Percentiles rank a stretch among this genome's conserved stretches.
Evolutionary conservation across 768 basidiomycete species (phyloP).

Genomic region (Termitomyces sp.): DNA sequence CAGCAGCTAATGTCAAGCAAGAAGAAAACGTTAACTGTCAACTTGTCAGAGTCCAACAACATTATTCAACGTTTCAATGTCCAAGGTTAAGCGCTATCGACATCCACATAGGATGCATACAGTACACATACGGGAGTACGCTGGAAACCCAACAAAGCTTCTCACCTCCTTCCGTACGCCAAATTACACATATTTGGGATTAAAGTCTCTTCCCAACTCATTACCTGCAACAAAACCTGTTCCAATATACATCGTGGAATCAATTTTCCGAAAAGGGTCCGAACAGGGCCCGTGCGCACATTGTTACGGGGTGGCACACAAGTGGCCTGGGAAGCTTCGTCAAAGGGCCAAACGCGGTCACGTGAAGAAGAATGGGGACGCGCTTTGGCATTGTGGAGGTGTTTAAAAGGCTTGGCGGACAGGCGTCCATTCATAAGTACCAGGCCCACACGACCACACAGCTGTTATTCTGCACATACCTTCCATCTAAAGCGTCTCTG

Average conservation of each 20-base stretch:
- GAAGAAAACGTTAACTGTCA: too few relatives aligned
- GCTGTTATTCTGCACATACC: neutral
- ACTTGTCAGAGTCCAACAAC: too few relatives aligned
- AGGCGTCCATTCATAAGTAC: neutral
- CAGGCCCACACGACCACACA: neutral
- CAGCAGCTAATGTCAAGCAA: too few relatives aligned
- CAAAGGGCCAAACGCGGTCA: constrained; percentile 8
- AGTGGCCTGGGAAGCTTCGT: neutral
- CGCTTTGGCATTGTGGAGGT: neutral
- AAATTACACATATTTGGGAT: too few relatives aligned
- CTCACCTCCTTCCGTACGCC: too few relatives aligned
- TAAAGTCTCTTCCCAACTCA: too few relatives aligned
- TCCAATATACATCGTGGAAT: neutral
- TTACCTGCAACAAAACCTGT: neutral
- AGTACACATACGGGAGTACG: too few relatives aligned
- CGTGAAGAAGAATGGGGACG: neutral
- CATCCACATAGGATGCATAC: too few relatives aligned
- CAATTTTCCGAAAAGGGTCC: neutral
- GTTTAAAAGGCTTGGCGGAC: neutral
- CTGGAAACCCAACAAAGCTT: too few relatives aligned
- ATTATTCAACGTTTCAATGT: too few relatives aligned
- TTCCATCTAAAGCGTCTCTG: neutral
- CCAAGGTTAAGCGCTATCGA: too few relatives aligned
- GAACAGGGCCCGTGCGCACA: neutral
- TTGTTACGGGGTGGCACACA: neutral